Conservation (phyloP, 306 rosid genomes). For the Prunus fruticosa region DNA sequence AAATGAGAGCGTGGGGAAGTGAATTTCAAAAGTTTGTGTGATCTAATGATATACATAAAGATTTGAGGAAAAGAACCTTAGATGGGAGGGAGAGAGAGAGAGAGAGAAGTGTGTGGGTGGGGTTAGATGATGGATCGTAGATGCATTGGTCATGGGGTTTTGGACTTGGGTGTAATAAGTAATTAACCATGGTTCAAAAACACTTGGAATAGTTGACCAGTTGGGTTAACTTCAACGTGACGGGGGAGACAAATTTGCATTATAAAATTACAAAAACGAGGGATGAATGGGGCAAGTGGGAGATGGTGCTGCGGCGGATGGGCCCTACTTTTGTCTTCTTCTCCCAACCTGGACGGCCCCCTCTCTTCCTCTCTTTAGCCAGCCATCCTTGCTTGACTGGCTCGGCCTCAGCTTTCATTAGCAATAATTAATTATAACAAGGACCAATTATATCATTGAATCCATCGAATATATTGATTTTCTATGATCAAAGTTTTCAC, state of each 20-base stretch:
- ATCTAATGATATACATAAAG: constrained; percentile 19
- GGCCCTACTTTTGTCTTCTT: constrained; percentile 60
- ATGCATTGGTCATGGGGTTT: constrained; percentile 14
- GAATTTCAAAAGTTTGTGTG: background rate
- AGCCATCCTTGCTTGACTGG: constrained; percentile 11
- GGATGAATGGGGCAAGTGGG: constrained; percentile 62
- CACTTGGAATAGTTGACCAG: constrained; percentile 25
- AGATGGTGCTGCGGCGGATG: constrained; percentile 59
- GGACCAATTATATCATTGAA: no score
- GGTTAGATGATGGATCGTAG: constrained; percentile 32
- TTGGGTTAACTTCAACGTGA: constrained; percentile 21
- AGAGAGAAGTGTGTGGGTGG: constrained; percentile 47
- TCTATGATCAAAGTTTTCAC: no score
- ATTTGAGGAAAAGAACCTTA: constrained; percentile 15
- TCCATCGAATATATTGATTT: no score
- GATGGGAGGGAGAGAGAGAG: background rate
- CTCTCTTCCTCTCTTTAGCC: background rate
- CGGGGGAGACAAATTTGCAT: background rate
- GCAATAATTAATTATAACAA: background rate
- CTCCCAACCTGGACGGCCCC: constrained; percentile 35
- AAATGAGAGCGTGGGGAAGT: constrained; percentile 38
- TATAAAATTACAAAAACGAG: constrained; percentile 29
- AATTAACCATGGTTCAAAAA: constrained; percentile 44
- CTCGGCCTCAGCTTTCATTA: background rate
- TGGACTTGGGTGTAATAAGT: background rate